Evolutionary conservation across 2,329 filamentous ascomycete genomes (phyloP).

Genomic region (Verticillium longisporum): DNA sequence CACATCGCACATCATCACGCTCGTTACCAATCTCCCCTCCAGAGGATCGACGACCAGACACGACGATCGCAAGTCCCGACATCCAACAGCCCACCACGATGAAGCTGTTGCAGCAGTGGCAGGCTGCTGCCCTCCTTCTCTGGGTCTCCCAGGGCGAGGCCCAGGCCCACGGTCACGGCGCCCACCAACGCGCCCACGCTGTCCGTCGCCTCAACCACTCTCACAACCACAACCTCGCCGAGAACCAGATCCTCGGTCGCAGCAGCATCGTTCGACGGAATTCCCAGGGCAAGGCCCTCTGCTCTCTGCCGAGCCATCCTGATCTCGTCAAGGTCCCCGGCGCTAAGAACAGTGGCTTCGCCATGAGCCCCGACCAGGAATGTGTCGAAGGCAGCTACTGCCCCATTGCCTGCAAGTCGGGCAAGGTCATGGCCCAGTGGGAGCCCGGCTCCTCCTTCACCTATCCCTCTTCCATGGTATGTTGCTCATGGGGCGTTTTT

Average conservation of each 20-base stretch:
- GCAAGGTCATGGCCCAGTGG: conserved; percentile 75
- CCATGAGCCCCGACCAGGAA: conserved; percentile 67
- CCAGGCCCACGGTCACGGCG: conserved; percentile 27
- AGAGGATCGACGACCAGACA: conserved; percentile 6
- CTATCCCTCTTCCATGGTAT: conserved; percentile 66
- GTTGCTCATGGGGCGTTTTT: conserved; percentile 1
- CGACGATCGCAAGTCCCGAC: background rate
- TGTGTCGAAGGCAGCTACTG: conserved; percentile 65
- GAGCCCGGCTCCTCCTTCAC: conserved; percentile 61
- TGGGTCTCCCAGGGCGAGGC: conserved; percentile 30
- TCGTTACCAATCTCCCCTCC: conserved; percentile 1
- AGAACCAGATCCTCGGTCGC: conserved; percentile 4
- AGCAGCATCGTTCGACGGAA: conserved; percentile 18
- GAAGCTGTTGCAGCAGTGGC: conserved; percentile 35
- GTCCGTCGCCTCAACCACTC: conserved; percentile 22
- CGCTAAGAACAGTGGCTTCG: conserved; percentile 65
- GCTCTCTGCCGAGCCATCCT: conserved; percentile 59
- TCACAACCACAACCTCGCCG: conserved; percentile 22
- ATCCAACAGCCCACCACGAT: conserved; percentile 28
- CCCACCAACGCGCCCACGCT: conserved; percentile 27
- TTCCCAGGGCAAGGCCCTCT: conserved; percentile 28
- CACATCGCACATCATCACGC: background rate
- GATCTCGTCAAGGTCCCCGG: conserved; percentile 61
- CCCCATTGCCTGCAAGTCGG: conserved; percentile 69
- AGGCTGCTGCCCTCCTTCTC: conserved; percentile 27